Evolutionary conservation across 768 basidiomycete genomes (phyloP), one percentile per base, ranked within the genome.

Genomic region (Phaeolepiota aurea): DNA sequence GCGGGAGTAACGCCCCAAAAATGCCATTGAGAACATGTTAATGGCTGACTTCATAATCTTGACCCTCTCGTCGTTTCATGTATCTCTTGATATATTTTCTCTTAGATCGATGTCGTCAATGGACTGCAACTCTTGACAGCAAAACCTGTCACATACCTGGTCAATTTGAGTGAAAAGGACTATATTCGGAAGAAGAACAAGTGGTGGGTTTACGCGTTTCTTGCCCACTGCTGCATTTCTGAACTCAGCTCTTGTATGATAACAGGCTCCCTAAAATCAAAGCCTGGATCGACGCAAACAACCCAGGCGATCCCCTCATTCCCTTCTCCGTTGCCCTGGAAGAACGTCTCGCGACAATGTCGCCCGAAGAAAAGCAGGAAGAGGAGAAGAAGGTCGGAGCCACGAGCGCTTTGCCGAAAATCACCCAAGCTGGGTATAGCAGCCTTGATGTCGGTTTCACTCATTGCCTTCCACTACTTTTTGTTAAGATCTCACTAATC

Each of bases 101-200:
- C 33, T 15, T 54, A 94, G 90, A 82, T 94, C 48, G 91, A 93
- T 48, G 79, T 89, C 42, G 82, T 96, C 60, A 96, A 96, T 62
- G 62, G 77, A 33, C 79, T 99, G 43, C 76, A 81, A 50, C 81
- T 99, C 18, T 75, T 99, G 41, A 98, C 94, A 13, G 93, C 96
- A 40, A 97, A 97, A 59, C 88, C 94, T 22, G 89, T 98, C 46
- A 96, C 87, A 38, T 99, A 99, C 67, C 84, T 99, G 37, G 92
- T 97, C 66, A 99, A 99, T 65, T 68, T 99, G 35, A 90, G 87
- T 44, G 93, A 98, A 62, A 77, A 78, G 49, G 96, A 99, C 59
- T 99, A 87, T 54, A 65, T 88, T 44, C 82, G 96, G 48, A 98
- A 97, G 66, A 98, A 97, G 79, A 98, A 97, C 71, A 98, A 97